Percentiles rank a stretch among this genome's conserved stretches.
Evolutionary conservation across 371 early-diverging fungal species (phyloP).

Genomic region (Mortierella sp.): DNA sequence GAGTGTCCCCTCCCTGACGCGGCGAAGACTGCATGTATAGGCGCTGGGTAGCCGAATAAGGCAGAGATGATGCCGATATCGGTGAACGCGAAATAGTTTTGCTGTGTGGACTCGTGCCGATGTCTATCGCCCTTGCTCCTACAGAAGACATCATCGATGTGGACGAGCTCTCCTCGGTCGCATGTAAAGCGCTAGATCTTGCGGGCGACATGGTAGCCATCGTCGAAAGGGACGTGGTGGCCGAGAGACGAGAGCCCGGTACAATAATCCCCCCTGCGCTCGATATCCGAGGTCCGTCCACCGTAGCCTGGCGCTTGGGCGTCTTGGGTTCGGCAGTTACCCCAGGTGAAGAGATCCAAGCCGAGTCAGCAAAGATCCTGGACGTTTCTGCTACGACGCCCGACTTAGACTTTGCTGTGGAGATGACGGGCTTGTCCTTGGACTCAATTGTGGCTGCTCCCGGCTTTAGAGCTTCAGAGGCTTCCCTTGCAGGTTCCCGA

Average conservation of each 20-base stretch:
- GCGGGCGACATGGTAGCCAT: slow-evolving; percentile 42
- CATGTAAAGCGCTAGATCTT: slow-evolving; percentile 25
- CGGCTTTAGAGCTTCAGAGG: background rate
- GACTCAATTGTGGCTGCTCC: background rate
- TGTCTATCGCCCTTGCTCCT: slow-evolving; percentile 21
- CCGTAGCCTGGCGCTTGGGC: background rate
- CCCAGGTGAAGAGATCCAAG: slow-evolving; percentile 37
- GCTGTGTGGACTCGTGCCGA: slow-evolving; percentile 18
- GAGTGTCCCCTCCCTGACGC: no score
- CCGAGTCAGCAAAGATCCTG: slow-evolving; percentile 32
- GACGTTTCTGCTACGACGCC: slow-evolving; percentile 42
- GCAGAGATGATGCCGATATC: slow-evolving; percentile 2
- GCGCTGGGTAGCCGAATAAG: no score
- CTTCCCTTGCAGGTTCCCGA: slow-evolving; percentile 1
- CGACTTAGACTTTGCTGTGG: slow-evolving; percentile 34
- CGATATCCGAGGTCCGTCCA: slow-evolving; percentile 19
- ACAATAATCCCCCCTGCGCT: slow-evolving; percentile 4
- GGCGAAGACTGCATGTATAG: no score
- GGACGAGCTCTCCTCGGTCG: slow-evolving; percentile 2
- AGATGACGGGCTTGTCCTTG: slow-evolving; percentile 15
- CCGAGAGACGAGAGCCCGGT: slow-evolving; percentile 26
- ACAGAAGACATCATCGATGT: background rate
- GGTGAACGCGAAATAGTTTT: slow-evolving; percentile 4
- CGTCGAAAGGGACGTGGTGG: slow-evolving; percentile 32
- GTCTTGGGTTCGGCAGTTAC: slow-evolving; percentile 7